Conservation (phyloP, 83 land plant species). For the Thuja plicata region DNA sequence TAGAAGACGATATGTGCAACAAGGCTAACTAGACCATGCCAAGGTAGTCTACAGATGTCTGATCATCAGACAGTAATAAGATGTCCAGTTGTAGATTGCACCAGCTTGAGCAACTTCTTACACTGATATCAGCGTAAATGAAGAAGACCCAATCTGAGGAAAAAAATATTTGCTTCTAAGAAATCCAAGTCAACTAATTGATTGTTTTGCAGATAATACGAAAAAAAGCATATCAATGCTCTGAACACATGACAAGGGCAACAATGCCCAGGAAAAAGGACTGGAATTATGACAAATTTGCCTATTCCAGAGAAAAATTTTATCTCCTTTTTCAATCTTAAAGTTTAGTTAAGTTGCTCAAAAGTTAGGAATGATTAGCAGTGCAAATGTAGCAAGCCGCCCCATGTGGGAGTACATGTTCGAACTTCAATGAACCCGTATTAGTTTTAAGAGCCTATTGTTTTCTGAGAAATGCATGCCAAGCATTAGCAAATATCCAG, state of each 20-base stretch:
- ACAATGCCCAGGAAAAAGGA: background rate
- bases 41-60: background rate
- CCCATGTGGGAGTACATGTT: conserved; percentile 12
- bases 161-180: background rate
- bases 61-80: background rate
- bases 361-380: background rate
- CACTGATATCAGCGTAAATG: background rate
- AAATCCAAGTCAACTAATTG: background rate
- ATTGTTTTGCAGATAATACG: background rate
- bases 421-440: background rate
- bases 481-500: conserved; percentile 17
- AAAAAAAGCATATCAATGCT: background rate
- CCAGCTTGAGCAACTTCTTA: background rate
- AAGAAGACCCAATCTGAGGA: conserved; percentile 4
- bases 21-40: background rate
- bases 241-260: background rate
- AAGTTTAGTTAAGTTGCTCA: background rate
- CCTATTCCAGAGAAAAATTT: conserved; percentile 4
- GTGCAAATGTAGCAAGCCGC: conserved; percentile 5
- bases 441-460: conserved; percentile 11
- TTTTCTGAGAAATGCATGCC: conserved; percentile 18
- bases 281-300: background rate
- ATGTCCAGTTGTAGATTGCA: background rate
- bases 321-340: background rate
- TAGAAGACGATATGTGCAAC: background rate